phyloP scores from a whole-genome alignment of 495 filamentous ascomycete species.

The Gamarada debralockiae region DNA sequence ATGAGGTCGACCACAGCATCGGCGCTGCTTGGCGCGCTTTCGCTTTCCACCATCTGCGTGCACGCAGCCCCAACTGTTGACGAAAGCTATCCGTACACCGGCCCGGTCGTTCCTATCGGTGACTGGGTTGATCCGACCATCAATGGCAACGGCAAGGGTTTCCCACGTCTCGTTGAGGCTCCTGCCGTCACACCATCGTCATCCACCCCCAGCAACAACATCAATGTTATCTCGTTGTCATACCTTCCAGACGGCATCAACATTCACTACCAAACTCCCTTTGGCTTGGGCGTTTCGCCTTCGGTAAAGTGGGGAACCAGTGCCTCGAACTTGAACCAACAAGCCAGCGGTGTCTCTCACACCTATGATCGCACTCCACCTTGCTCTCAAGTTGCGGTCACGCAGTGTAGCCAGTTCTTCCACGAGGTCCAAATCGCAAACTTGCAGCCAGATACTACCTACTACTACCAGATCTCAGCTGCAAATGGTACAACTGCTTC shows the following conservation, averaged over 20 bases:
- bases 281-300: constrained; percentile 39
- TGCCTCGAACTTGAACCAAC: constrained; percentile 25
- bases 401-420: constrained; percentile 49
- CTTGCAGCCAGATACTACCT: constrained; percentile 37
- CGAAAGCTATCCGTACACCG: constrained; percentile 39
- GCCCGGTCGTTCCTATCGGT: constrained; percentile 43
- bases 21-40: constrained; percentile 19
- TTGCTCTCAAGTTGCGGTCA: constrained; percentile 41
- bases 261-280: constrained; percentile 52
- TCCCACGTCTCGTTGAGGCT: constrained; percentile 47
- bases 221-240: constrained; percentile 48
- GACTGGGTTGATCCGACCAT: constrained; percentile 47
- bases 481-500: constrained; percentile 38
- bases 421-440: constrained; percentile 35
- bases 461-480: constrained; percentile 42
- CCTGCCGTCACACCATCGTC: constrained; percentile 45
- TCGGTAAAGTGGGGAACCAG: constrained; percentile 38
- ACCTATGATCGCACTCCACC: constrained; percentile 50
- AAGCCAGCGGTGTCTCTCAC: constrained; percentile 32
- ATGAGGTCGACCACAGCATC: constrained; percentile 9
- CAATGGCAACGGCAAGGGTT: constrained; percentile 51
- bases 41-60: constrained; percentile 18
- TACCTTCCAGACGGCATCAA: constrained; percentile 47
- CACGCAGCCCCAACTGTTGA: constrained; percentile 30
- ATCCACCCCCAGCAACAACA: constrained; percentile 43